Percentiles rank a stretch among this genome's conserved stretches.
These are phyloP conservation scores for Arthrinium phaeospermum DNA, from an alignment of 2,329 filamentous ascomycete genomes.

Conservation along the genomic window DNA sequence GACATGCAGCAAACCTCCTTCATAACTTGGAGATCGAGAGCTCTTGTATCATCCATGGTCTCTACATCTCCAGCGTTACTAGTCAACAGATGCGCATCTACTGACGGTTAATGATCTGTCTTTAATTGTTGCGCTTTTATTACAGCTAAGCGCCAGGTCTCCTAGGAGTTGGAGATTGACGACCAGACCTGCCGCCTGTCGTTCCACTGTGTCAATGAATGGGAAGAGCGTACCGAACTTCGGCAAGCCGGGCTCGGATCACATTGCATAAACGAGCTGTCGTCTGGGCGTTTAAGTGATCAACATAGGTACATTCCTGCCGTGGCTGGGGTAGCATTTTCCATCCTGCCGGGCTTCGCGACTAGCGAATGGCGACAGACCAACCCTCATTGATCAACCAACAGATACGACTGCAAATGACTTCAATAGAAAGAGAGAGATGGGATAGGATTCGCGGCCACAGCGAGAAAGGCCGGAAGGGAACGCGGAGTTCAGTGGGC, in stretches of 20 bases:
- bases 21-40: not conserved
- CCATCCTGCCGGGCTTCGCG: not conserved
- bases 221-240: not conserved
- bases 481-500: not conserved
- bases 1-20: not conserved
- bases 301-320: not conserved
- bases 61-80: too few relatives aligned
- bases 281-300: not conserved
- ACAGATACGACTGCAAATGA: not conserved
- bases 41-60: not conserved
- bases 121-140: too few relatives aligned
- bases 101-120: too few relatives aligned
- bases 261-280: not conserved
- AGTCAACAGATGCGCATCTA: too few relatives aligned
- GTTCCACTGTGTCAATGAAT: not conserved
- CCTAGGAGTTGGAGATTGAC: not conserved
- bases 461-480: not conserved
- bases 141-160: too few relatives aligned
- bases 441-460: too few relatives aligned
- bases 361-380: not conserved
- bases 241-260: conserved; percentile 8
- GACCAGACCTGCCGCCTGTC: not conserved
- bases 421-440: too few relatives aligned
- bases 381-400: not conserved
- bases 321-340: not conserved